These are phyloP conservation scores for Waltergamsia citrina DNA, from an alignment of 2,329 filamentous ascomycete species.

Conservation along the genomic window DNA sequence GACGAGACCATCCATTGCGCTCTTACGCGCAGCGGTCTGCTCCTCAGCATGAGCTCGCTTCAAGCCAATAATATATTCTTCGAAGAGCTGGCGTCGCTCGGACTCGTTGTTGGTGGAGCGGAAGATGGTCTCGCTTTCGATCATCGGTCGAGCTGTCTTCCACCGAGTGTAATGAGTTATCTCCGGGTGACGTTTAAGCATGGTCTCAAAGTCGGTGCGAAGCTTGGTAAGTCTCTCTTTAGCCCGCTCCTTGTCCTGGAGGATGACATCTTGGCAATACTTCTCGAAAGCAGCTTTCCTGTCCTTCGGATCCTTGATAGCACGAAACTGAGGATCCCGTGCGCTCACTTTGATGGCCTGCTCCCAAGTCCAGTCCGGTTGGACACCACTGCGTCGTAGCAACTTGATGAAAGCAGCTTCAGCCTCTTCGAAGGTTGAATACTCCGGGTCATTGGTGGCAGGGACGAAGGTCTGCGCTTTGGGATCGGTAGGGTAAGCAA, in stretches of 20 bases:
- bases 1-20: constrained; percentile 75
- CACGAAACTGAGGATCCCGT: constrained; percentile 85
- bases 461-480: constrained; percentile 51
- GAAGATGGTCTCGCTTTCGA: constrained; percentile 93
- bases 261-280: constrained; percentile 80
- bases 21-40: constrained; percentile 62
- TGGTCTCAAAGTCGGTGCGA: constrained; percentile 86
- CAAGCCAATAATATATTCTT: constrained; percentile 82
- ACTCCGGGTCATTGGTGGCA: constrained; percentile 65
- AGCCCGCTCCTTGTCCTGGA: constrained; percentile 88
- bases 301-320: constrained; percentile 86
- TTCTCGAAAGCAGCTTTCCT: constrained; percentile 89
- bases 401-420: constrained; percentile 91
- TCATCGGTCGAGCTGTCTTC: constrained; percentile 90
- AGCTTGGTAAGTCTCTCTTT: constrained; percentile 90
- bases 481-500: constrained; percentile 46
- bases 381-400: constrained; percentile 73
- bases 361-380: constrained; percentile 89
- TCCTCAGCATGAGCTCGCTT: constrained; percentile 72
- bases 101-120: constrained; percentile 79
- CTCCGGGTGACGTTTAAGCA: constrained; percentile 93
- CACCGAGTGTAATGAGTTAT: constrained; percentile 96
- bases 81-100: constrained; percentile 82
- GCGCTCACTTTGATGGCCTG: constrained; percentile 79
- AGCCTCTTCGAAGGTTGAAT: constrained; percentile 73